Evolutionary conservation across 106 monocot genomes (phyloP).

Genomic region (Apostasia ramifera): DNA sequence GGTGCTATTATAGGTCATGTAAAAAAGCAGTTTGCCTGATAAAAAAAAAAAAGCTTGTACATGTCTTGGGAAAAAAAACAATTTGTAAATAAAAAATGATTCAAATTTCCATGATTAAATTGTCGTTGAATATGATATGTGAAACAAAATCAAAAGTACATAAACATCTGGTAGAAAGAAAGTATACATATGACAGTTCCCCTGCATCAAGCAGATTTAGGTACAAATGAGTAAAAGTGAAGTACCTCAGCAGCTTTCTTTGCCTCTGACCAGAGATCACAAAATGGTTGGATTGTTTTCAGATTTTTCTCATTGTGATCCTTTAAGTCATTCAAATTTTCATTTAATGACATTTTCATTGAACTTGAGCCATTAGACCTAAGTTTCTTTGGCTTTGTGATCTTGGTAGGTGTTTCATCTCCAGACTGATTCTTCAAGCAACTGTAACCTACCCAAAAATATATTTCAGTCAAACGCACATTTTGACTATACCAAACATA

Average conservation of each 20-base stretch:
- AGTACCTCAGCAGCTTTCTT: conserved; percentile 48
- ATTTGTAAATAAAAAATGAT: background rate
- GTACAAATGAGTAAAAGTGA: background rate
- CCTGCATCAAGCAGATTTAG: background rate
- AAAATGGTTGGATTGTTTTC: background rate
- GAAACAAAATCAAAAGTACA: background rate
- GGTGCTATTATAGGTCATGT: no score
- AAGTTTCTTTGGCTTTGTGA: background rate
- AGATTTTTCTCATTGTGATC: conserved; percentile 12
- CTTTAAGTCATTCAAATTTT: conserved; percentile 9
- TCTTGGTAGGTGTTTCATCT: conserved; percentile 9
- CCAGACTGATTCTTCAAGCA: conserved; percentile 13
- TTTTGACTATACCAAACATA: no score
- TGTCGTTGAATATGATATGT: background rate
- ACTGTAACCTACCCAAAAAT: conserved; percentile 12
- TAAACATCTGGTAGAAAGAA: no score
- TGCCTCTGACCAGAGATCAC: conserved; percentile 47
- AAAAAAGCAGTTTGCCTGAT: background rate
- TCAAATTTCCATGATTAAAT: background rate
- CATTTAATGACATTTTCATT: conserved; percentile 11
- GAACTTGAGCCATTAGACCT: background rate
- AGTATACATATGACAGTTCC: background rate
- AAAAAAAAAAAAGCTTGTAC: background rate
- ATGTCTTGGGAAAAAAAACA: background rate
- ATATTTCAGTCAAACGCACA: background rate